Conservation (phyloP, 306 rosid genomes). For the Lathyrus tuberosus region DNA sequence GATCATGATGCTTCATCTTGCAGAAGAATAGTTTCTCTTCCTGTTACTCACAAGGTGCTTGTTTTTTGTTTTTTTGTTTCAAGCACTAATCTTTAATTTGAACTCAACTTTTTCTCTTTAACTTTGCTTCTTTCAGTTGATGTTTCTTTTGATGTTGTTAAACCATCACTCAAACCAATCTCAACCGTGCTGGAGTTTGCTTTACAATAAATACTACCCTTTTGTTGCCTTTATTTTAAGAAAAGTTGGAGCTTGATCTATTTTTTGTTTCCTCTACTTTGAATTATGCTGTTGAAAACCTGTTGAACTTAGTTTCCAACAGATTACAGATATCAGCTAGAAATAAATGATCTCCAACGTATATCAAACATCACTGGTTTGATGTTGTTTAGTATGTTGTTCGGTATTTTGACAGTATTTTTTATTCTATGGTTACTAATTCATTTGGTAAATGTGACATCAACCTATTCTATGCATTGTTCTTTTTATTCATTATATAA, state of each 20-base stretch:
- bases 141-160: neutral
- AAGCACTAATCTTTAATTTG: neutral
- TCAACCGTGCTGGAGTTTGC: too few species aligned
- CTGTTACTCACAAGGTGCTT: slow-evolving; percentile 58
- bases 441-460: too few species aligned
- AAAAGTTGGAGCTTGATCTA: slow-evolving; percentile 16
- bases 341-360: neutral
- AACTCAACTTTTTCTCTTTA: neutral
- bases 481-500: too few species aligned
- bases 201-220: too few species aligned
- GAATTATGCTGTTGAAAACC: slow-evolving; percentile 1
- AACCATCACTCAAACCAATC: too few species aligned
- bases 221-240: neutral
- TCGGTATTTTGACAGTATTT: neutral
- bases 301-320: neutral
- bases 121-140: neutral
- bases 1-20: slow-evolving; percentile 43
- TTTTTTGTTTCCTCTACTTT: slow-evolving; percentile 31
- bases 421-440: neutral
- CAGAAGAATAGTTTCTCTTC: slow-evolving; percentile 46
- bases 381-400: too few species aligned
- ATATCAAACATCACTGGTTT: neutral
- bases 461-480: too few species aligned
- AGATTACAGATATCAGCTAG: neutral
- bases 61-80: too few species aligned